Percentiles rank a stretch among this genome's conserved stretches.
Evolutionary conservation across 768 basidiomycete species (phyloP).

Genomic region (Polyporus arcularius): DNA sequence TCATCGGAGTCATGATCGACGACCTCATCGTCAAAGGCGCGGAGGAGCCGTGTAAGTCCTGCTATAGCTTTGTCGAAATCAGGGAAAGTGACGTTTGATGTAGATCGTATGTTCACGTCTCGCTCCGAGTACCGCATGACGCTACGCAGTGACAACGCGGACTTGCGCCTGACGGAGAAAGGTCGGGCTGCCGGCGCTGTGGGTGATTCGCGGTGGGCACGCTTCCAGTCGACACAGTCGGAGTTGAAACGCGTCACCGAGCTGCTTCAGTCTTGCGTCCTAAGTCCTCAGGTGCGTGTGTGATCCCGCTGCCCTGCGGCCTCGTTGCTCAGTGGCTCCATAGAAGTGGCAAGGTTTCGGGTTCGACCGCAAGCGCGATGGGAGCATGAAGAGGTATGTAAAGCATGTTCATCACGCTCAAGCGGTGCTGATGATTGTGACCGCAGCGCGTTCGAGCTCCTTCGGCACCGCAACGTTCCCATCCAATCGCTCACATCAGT

Average conservation of each 20-base stretch:
- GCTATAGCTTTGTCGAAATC: background rate
- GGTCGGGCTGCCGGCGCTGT: constrained; percentile 53
- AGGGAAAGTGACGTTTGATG: background rate
- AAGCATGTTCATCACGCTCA: background rate
- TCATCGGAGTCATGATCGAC: constrained; percentile 89
- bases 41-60: constrained; percentile 80
- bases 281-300: constrained; percentile 46
- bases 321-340: no score
- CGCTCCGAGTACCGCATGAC: constrained; percentile 90
- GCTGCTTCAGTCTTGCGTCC: constrained; percentile 33
- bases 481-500: constrained; percentile 41
- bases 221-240: constrained; percentile 34
- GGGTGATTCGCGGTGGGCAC: constrained; percentile 44
- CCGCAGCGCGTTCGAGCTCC: constrained; percentile 72
- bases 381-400: constrained; percentile 43
- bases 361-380: constrained; percentile 43
- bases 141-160: constrained; percentile 87
- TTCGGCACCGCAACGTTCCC: constrained; percentile 59
- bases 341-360: constrained; percentile 48
- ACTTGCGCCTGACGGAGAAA: constrained; percentile 75
- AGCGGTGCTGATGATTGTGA: background rate
- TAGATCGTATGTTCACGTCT: constrained; percentile 93
- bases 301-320: background rate
- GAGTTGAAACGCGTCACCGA: constrained; percentile 38
- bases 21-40: constrained; percentile 87